Conservation (phyloP, 1,284 basidiomycete genomes). For the Ustilago curta region DNA sequence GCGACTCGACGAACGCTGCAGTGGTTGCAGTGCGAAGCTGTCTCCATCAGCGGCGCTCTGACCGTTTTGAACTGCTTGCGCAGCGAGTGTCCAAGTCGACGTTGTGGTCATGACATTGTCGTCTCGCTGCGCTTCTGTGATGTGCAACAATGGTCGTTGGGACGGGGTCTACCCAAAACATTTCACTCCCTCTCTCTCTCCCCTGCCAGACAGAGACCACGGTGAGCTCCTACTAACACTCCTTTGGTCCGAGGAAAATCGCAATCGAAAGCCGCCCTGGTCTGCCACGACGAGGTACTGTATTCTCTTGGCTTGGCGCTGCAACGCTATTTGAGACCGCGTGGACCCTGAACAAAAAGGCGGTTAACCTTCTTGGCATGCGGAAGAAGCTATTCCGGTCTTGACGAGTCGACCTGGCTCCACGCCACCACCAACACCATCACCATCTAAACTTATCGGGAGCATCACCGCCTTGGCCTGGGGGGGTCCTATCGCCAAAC, state of each 20-base stretch:
- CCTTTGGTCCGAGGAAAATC: too few species aligned
- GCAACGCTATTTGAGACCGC: neutral
- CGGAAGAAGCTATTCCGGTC: neutral
- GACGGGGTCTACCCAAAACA: neutral
- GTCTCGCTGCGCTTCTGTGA: neutral
- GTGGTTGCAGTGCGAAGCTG: conserved; percentile 14
- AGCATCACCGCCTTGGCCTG: too few species aligned
- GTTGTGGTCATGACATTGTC: conserved; percentile 14
- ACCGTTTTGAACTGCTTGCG: neutral
- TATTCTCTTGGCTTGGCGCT: conserved; percentile 8
- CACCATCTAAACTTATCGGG: neutral
- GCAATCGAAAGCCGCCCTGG: neutral
- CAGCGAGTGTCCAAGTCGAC: conserved; percentile 4
- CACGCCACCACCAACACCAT: neutral
- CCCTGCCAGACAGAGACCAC: too few species aligned
- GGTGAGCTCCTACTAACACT: neutral
- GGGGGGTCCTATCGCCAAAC: neutral
- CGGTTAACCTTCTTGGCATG: too few species aligned
- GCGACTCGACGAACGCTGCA: conserved; percentile 17
- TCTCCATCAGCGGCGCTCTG: neutral
- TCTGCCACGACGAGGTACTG: too few species aligned
- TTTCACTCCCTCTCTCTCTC: too few species aligned
- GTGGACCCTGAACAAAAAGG: conserved; percentile 14
- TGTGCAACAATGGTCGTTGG: neutral
- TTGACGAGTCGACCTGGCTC: neutral